Evolutionary conservation across 179 eudicot genomes (phyloP).

Genomic region (Pouteria campechiana): DNA sequence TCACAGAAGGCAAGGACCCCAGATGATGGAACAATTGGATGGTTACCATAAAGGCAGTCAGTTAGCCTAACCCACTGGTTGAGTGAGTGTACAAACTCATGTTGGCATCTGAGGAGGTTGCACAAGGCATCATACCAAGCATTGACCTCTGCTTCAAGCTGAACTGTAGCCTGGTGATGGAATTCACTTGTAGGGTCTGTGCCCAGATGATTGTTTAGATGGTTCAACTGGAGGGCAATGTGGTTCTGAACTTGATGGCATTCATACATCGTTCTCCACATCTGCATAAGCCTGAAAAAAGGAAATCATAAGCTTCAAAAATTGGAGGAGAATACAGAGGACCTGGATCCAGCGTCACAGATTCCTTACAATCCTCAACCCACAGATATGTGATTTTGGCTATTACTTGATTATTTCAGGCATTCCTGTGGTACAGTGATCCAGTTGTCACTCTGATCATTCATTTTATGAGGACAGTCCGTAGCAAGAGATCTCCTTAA

Average conservation of each 20-base stretch:
- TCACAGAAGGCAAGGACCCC: conserved; percentile 33
- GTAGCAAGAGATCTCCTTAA: no score
- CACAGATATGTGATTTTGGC: no score
- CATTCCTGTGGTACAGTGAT: no score
- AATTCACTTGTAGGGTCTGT: conserved; percentile 42
- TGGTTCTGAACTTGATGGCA: conserved; percentile 62
- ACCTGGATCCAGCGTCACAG: no score
- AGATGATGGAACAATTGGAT: conserved; percentile 15
- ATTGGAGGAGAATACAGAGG: no score
- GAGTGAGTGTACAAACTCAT: conserved; percentile 43
- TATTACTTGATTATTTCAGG: no score
- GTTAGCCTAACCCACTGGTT: conserved; percentile 50
- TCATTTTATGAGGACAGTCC: no score
- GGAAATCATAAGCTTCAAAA: no score
- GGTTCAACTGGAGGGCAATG: conserved; percentile 50
- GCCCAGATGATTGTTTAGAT: conserved; percentile 30
- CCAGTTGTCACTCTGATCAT: no score
- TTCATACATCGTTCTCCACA: conserved; percentile 69
- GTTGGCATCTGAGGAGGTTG: conserved; percentile 43
- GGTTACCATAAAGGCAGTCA: conserved; percentile 20
- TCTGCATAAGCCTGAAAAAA: conserved; percentile 34
- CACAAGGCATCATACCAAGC: conserved; percentile 58
- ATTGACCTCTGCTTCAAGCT: conserved; percentile 59
- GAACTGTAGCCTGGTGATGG: conserved; percentile 57
- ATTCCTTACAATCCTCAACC: no score